Percentiles rank a stretch among this genome's conserved stretches.
These are phyloP conservation scores for Phialocephala sp. DNA, from an alignment of 2,329 filamentous ascomycete genomes.

Conservation along the genomic window DNA sequence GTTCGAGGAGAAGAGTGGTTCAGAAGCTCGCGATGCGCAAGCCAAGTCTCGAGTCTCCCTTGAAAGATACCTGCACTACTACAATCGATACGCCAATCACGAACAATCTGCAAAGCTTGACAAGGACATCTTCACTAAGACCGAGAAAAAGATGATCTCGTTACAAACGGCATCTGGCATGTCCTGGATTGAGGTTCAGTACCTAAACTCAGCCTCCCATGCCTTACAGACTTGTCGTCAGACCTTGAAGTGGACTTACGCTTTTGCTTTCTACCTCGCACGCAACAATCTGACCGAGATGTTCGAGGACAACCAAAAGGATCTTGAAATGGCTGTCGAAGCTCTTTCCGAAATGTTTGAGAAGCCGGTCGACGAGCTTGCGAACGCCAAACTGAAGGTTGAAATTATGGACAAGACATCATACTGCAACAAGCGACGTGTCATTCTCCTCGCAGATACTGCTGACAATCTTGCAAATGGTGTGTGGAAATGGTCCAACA, in stretches of 20 bases:
- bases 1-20: conserved; percentile 93
- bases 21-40: conserved; percentile 89
- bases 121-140: conserved; percentile 94
- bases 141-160: conserved; percentile 98
- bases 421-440: conserved; percentile 90
- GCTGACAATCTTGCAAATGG: conserved; percentile 89
- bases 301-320: conserved; percentile 98
- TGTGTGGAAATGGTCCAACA: conserved; percentile 53
- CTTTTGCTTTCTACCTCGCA: conserved; percentile 96
- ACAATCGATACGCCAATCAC: conserved; percentile 98
- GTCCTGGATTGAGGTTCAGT: conserved; percentile 99
- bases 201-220: conserved; percentile 90
- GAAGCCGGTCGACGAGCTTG: conserved; percentile 87
- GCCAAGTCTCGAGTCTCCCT: conserved; percentile 88
- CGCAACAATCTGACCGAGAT: conserved; percentile 96
- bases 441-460: conserved; percentile 90
- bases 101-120: conserved; percentile 97
- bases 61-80: conserved; percentile 98
- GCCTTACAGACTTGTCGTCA: conserved; percentile 96
- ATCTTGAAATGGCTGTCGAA: conserved; percentile 96
- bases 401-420: conserved; percentile 99
- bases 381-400: conserved; percentile 88
- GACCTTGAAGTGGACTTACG: conserved; percentile 99
- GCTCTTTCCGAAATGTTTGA: conserved; percentile 99
- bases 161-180: conserved; percentile 92